Evolutionary conservation across 768 basidiomycete genomes (phyloP), one percentile per base, ranked within the genome.

Genomic region (Russula earlei): DNA sequence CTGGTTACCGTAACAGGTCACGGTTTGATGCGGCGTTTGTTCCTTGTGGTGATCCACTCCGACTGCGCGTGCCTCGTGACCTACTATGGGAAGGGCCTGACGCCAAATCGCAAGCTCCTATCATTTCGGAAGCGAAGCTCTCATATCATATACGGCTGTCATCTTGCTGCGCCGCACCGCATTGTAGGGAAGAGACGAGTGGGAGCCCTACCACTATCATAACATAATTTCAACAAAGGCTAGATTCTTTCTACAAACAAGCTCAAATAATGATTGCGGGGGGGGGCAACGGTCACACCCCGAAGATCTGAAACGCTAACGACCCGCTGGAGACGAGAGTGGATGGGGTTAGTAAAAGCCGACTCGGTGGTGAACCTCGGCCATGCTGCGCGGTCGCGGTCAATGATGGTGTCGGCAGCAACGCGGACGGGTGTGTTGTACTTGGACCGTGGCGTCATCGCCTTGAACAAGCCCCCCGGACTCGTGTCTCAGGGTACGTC

Each of bases 391-490:
- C 15, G 36, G 22, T 33, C 50, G n/a, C n/a, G n/a, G n/a, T n/a
- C n/a, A n/a, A n/a, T n/a, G 37, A 31, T 25, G 20, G 7, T 12
- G 36, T 40, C 43, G 14, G 14, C 17, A 6, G 36, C 43, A 17
- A 45, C 31, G 2, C 59, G 9, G 31, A 20, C 14, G 34, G 34
- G 34, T 15, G 53, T 49, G 11, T 27, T 62, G 19, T 62, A 62
- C 36, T 22, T 56, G 15, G 61, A 62, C 48, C 59, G 59, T 15
- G 48, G 51, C n/a, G 43, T 62, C 25, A 61, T 62, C 38, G 59
- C 51, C 40, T 27, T 62, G 34, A 60, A 60, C 59, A 62, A 62
- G 48, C 59, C 61, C 14, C 55, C 61, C 10, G 59, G 59, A 33
- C 55, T 62, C 45, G 58, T 55, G 8, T 49, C 54, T 20, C 61